Evolutionary conservation across 2,329 filamentous ascomycete genomes (phyloP), one percentile per base, ranked within the genome.

Genomic region (Diaporthe longicolla): DNA sequence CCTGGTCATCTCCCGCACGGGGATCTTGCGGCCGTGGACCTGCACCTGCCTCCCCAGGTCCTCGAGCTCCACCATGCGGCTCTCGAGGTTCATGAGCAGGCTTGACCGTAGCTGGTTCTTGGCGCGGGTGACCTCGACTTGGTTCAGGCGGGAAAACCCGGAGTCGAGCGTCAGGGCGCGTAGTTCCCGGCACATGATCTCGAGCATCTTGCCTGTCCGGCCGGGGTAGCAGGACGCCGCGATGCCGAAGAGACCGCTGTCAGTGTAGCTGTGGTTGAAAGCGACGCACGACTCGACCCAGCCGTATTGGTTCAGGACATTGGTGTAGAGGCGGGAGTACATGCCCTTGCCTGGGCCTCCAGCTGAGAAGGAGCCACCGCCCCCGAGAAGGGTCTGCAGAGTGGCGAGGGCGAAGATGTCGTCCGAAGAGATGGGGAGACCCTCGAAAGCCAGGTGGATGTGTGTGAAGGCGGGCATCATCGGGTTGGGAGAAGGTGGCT

Each of bases 291-390:
- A 95, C 85, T 99, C 97, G 35, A 99, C 95, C 96, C 96, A 99
- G 78, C 94, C 95, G 85, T 98, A 93, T 85, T 98, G 95, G 87
- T 99, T 99, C 69, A 99, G 90, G 0, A 98, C 96, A 82, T 98
- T 98, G 76, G 95, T 98, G 88, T 98, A 99, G 11, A 99, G 90
- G 17, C 97, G 93, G 50, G 94, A 97, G 88, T 98, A 98, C 97
- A 99, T 99, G 82, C 97, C 97, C 87, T 99, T 99, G 70, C 97
- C 97, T 6, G 97, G 97, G 0, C 97, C 97, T 79, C 97, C 97
- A 71, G 97, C 97, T 21, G 94, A 97, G 87, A 99, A 99, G 72
- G 95, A 98, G 32, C 97, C 97, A 65, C 97, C 97, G 63, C 97
- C 97, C 73, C 97, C 97, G 45, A 99, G 94, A 13, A 99, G 93